Conservation (phyloP, 2,329 filamentous ascomycete genomes). For the Zasmidium cellare region DNA sequence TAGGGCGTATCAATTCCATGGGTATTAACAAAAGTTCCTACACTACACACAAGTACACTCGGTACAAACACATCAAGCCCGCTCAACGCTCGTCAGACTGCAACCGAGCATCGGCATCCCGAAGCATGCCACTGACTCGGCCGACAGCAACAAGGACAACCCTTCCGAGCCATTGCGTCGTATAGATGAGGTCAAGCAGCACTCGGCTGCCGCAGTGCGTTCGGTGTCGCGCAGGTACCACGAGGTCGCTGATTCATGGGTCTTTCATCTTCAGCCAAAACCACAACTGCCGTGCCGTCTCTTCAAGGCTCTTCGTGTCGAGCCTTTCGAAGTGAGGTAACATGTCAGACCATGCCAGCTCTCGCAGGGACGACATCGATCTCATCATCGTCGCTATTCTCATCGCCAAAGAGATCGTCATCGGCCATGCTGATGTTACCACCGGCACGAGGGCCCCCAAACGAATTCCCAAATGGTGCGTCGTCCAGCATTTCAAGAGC, state of each 20-base stretch:
- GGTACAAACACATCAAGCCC: too few relatives aligned
- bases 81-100: too few relatives aligned
- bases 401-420: conserved; percentile 11
- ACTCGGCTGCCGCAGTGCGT: not conserved
- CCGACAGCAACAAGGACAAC: not conserved
- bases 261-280: not conserved
- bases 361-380: conserved; percentile 21
- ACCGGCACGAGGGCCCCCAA: conserved; percentile 10
- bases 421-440: conserved; percentile 2
- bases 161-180: not conserved
- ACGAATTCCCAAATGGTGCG: conserved; percentile 3
- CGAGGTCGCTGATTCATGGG: not conserved
- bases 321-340: not conserved
- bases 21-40: too few relatives aligned
- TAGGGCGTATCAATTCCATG: too few relatives aligned
- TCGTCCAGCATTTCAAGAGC: conserved; percentile 31
- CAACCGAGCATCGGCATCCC: not conserved
- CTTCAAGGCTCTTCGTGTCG: not conserved
- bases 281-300: not conserved
- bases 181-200: not conserved
- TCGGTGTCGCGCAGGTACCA: not conserved
- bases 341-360: conserved; percentile 1
- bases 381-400: conserved; percentile 22
- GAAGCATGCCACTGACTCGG: not conserved
- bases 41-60: too few relatives aligned